Evolutionary conservation across 163 green algal species (phyloP), one percentile per base, ranked within the genome.

Genomic region (Chlorella variabilis): DNA sequence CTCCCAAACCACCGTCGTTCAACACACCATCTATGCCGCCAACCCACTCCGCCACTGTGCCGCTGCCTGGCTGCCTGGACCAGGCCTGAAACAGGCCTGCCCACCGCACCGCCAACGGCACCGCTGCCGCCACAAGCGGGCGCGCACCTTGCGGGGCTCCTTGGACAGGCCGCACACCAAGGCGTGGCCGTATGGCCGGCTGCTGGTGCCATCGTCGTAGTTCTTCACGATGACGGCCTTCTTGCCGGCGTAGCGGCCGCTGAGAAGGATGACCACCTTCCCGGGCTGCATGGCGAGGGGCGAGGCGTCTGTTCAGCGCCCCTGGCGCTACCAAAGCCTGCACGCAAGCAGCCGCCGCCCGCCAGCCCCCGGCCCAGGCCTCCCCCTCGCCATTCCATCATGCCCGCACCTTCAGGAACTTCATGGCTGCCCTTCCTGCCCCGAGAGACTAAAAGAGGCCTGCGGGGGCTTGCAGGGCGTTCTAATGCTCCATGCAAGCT

Each of bases 191-290:
- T 99, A 99, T 54, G 91, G 85, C 34, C 96, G 88, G 56, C 87
- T 83, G 65, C 88, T 86, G 42, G 88, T 94, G 63, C 97, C 97
- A 74, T 99, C 96, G 86, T 99, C 97, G 78, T 95, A 95, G 89
- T 98, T 98, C 88, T 97, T 98, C n/a, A 99, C 95, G 82, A 99
- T 99, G 70, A 99, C 97, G 11, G 97, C 97, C 94, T 99, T 99
- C 91, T 98, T 97, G 86, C 97, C 97, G 85, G 97, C 97, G 84
- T 98, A 98, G 56, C 94, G 93, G 75, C 97, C 97, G 63, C 93
- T 93, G 38, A 99, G 90, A 61, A 99, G 87, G 83, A 99, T 96
- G 41, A 99, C 96, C 69, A 99, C 97, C 94, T 89, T 89, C 38
- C 81, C 81, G 58, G 85, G 39, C 85, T 89, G 80, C 84, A 79